Conservation (phyloP, 495 filamentous ascomycete species). For the Filosporella fistucella region DNA sequence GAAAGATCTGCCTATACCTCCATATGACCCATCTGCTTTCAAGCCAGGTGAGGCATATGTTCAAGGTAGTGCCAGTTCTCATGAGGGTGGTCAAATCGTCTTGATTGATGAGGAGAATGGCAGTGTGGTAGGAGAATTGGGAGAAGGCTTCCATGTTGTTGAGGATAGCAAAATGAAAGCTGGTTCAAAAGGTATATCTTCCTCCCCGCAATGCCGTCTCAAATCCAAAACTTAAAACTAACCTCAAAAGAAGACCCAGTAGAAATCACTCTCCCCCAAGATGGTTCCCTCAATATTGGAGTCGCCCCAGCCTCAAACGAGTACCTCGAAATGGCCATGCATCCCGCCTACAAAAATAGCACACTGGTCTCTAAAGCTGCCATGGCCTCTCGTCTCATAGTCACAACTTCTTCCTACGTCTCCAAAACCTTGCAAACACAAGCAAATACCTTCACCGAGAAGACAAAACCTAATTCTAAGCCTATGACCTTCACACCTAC, state of each 20-base stretch:
- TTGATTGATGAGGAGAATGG: conserved; percentile 93
- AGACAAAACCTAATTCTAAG: conserved; percentile 66
- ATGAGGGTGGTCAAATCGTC: conserved; percentile 72
- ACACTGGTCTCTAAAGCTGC: conserved; percentile 86
- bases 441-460: conserved; percentile 77
- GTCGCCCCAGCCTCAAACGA: conserved; percentile 75
- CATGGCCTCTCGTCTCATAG: conserved; percentile 86
- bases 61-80: conserved; percentile 42
- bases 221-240: too few species aligned
- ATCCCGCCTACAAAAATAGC: conserved; percentile 85
- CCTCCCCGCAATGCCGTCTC: too few species aligned
- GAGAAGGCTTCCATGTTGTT: conserved; percentile 74
- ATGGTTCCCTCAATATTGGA: conserved; percentile 64
- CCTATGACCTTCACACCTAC: conserved; percentile 84
- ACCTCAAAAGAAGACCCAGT: conserved; percentile 65
- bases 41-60: conserved; percentile 75
- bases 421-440: conserved; percentile 69
- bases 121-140: conserved; percentile 87
- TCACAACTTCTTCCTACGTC: conserved; percentile 76
- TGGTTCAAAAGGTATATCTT: conserved; percentile 76
- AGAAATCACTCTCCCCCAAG: conserved; percentile 76
- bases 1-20: conserved; percentile 38
- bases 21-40: conserved; percentile 80
- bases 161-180: conserved; percentile 68
- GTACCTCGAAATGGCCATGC: conserved; percentile 72